A percentile compares a stretch with the other conserved stretches of the same genome.
Evolutionary conservation across 2,329 filamentous ascomycete species (phyloP).

Genomic region (Aaosphaeria pasadenensis): DNA sequence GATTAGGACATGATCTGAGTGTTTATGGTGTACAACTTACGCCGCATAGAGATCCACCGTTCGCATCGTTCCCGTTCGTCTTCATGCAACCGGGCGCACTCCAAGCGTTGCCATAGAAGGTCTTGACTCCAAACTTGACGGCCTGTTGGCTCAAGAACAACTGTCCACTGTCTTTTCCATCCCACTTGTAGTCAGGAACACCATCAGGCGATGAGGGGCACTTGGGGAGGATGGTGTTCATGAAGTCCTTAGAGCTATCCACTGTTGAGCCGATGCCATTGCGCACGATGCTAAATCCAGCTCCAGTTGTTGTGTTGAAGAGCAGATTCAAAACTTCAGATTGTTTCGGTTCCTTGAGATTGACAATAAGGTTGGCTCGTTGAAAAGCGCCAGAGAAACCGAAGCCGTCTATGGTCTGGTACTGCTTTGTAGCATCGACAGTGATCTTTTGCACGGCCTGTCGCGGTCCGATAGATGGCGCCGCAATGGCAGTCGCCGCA

Average conservation of each 20-base stretch:
- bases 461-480: slow-evolving; percentile 13
- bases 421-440: slow-evolving; percentile 41
- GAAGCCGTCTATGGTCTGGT: slow-evolving; percentile 48
- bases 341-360: slow-evolving; percentile 40
- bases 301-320: slow-evolving; percentile 45
- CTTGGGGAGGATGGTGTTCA: slow-evolving; percentile 26
- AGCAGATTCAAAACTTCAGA: slow-evolving; percentile 43
- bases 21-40: slow-evolving; percentile 24
- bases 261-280: slow-evolving; percentile 47
- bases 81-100: slow-evolving; percentile 53
- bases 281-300: slow-evolving; percentile 45
- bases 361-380: slow-evolving; percentile 45
- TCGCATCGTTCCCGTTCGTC: slow-evolving; percentile 44
- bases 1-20: neutral
- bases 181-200: slow-evolving; percentile 22
- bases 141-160: slow-evolving; percentile 53
- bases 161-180: slow-evolving; percentile 42
- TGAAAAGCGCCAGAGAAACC: slow-evolving; percentile 47
- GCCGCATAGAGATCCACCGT: slow-evolving; percentile 48
- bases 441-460: slow-evolving; percentile 31
- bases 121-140: slow-evolving; percentile 42
- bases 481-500: slow-evolving; percentile 7
- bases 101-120: slow-evolving; percentile 51
- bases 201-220: slow-evolving; percentile 15
- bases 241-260: slow-evolving; percentile 39